Evolutionary conservation across 1,284 basidiomycete genomes (phyloP).

Genomic region (Lignosus rhinocerotis): DNA sequence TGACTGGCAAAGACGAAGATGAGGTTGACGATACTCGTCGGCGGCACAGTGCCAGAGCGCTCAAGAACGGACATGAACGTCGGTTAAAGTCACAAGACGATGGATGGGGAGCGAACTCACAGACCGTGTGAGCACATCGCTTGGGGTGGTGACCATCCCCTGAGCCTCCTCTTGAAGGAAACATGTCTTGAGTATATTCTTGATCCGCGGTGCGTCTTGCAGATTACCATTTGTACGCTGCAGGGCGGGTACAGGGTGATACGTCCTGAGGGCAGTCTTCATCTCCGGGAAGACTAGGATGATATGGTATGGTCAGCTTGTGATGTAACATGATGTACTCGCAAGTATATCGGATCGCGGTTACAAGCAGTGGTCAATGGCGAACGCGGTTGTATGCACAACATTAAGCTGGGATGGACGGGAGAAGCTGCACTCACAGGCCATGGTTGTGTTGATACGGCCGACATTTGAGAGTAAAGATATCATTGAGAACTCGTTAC

Average conservation of each 20-base stretch:
- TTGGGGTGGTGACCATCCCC: constrained; percentile 27
- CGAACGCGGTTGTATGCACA: background rate
- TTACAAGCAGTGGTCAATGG: background rate
- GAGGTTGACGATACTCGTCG: constrained; percentile 62
- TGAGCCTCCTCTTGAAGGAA: constrained; percentile 29
- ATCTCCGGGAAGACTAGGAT: constrained; percentile 60
- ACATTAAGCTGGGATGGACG: background rate
- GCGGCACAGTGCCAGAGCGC: constrained; percentile 51
- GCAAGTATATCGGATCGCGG: background rate
- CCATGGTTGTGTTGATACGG: constrained; percentile 93
- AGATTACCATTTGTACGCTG: constrained; percentile 67
- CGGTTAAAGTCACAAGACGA: constrained; percentile 13
- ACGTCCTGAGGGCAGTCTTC: constrained; percentile 69
- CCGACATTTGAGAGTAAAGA: constrained; percentile 89
- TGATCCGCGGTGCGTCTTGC: constrained; percentile 71
- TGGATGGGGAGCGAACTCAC: constrained; percentile 22
- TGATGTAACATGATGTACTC: constrained; percentile 1
- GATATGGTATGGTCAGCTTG: constrained; percentile 3
- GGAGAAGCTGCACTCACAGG: constrained; percentile 57
- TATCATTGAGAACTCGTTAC: constrained; percentile 81
- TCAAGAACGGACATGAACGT: constrained; percentile 30
- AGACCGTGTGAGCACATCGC: constrained; percentile 30
- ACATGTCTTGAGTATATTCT: constrained; percentile 39
- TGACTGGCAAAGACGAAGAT: constrained; percentile 62
- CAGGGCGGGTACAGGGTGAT: constrained; percentile 69